A percentile compares a stretch with the other conserved stretches of the same genome.
These are phyloP conservation scores for Thermoascus crustaceus DNA, from an alignment of 2,329 filamentous ascomycete genomes.

Conservation along the genomic window DNA sequence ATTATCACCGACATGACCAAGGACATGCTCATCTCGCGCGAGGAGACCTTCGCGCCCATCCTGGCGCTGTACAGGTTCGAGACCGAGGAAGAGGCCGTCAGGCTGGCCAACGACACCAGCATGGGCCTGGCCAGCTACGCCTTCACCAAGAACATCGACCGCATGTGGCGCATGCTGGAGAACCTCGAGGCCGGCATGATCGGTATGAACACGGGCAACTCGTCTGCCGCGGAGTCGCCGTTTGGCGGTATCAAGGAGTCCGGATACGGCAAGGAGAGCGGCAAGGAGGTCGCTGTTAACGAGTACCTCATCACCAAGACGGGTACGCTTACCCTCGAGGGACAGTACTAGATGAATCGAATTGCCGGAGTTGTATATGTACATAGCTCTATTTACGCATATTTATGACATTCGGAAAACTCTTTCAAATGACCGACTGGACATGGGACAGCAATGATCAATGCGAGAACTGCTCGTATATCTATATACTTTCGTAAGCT, in stretches of 20 bases:
- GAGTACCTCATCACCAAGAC: conserved; percentile 39
- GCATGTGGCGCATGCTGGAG: conserved; percentile 58
- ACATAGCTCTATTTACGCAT: too few relatives aligned
- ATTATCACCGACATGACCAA: conserved; percentile 52
- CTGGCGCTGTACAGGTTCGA: conserved; percentile 57
- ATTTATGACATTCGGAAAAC: too few relatives aligned
- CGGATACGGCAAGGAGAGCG: conserved; percentile 60
- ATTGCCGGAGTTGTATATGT: too few relatives aligned
- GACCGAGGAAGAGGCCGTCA: conserved; percentile 56
- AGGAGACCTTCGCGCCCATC: conserved; percentile 61
- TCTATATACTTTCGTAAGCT: too few relatives aligned
- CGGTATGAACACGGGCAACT: conserved; percentile 56
- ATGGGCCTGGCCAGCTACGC: conserved; percentile 61
- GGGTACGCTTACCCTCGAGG: conserved; percentile 34
- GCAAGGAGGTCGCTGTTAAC: conserved; percentile 30
- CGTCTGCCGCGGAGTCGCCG: conserved; percentile 58
- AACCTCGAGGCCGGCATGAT: conserved; percentile 64
- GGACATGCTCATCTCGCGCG: conserved; percentile 50
- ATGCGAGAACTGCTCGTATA: too few relatives aligned
- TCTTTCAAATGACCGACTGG: too few relatives aligned
- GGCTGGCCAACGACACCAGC: conserved; percentile 52
- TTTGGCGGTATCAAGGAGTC: conserved; percentile 62
- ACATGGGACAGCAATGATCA: too few relatives aligned
- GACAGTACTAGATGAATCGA: conserved; percentile 3
- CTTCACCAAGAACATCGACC: conserved; percentile 61